Evolutionary conservation across 208 protist genomes (phyloP), one percentile per base, ranked within the genome.

Genomic region (Trypanosoma rangeli): DNA sequence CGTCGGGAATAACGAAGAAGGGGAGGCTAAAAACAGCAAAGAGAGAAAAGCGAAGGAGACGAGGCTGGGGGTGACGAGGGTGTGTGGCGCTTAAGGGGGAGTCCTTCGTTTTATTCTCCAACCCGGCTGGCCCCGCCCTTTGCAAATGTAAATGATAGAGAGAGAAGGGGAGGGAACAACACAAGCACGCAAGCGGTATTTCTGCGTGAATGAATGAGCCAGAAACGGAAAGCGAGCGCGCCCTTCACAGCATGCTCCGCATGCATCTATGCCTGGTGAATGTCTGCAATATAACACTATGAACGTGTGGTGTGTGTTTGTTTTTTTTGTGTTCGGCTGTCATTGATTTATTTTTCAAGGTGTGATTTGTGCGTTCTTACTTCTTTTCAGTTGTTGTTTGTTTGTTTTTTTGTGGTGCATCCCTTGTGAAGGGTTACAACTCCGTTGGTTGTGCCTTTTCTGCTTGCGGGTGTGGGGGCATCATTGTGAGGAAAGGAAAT

Each of bases 261-360:
- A 52, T 64, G 12, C 35, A n/a, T 42, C 0, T 60, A n/a, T 1
- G 1, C 20, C 0, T 22, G 9, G 35, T 18, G 48, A 22, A 24
- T 53, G 15, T 28, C 5, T n/a, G 10, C 16, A 26, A 48, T 33
- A 39, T 28, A n/a, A n/a, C 31, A 37, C 24, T 28, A 33, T 28
- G 33, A 7, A 18, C 5, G 20, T 24, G 39, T 15, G 5, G 3
- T 54, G 44, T 48, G 37, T 26, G 13, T 15, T 64, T 10, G 1
- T 18, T 52, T 35, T 68, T 53, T 61, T 33, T 73, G 46, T 68
- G n/a, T n/a, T n/a, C n/a, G n/a, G n/a, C n/a, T n/a, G n/a, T n/a
- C n/a, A n/a, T n/a, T n/a, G n/a, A n/a, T n/a, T n/a, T n/a, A n/a
- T n/a, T n/a, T n/a, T n/a, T n/a, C n/a, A n/a, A n/a, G n/a, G n/a